Percentiles rank a stretch among this genome's conserved stretches.
Conservation (phyloP, 805 yeast genomes). For the Teunomyces gatunensis region DNA sequence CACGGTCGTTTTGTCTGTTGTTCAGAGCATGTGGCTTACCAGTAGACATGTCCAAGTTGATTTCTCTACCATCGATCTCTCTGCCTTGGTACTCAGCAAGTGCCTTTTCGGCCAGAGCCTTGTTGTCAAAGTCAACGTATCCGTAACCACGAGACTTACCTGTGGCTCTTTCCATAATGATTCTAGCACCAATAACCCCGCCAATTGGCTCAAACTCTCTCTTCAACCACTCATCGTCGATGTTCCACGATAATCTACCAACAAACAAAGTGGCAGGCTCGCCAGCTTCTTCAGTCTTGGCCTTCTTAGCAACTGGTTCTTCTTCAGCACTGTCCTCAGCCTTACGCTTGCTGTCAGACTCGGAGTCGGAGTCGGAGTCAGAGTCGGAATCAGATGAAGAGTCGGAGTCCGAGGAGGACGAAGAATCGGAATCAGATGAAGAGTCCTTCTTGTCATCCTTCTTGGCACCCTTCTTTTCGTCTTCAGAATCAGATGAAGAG, state of each 20-base stretch:
- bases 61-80: constrained; percentile 96
- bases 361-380: constrained; percentile 9
- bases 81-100: constrained; percentile 80
- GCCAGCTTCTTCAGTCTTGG: constrained; percentile 38
- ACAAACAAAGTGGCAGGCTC: constrained; percentile 91
- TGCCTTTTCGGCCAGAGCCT: constrained; percentile 82
- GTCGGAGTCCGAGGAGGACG: constrained; percentile 16
- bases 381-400: constrained; percentile 30
- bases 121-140: constrained; percentile 88
- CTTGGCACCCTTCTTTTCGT: constrained; percentile 6
- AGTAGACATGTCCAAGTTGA: constrained; percentile 89
- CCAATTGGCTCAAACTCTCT: constrained; percentile 80
- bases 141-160: constrained; percentile 97
- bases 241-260: constrained; percentile 96
- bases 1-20: constrained; percentile 68
- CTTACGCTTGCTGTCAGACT: constrained; percentile 26
- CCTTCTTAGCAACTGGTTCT: constrained; percentile 49
- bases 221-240: constrained; percentile 92
- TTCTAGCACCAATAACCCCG: constrained; percentile 87
- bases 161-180: constrained; percentile 86
- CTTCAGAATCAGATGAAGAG: constrained; percentile 9
- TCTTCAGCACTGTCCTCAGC: constrained; percentile 18
- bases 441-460: constrained; percentile 4
- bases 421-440: constrained; percentile 19
- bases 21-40: constrained; percentile 66